phyloP scores from a whole-genome alignment of 1,284 basidiomycete species.

The Ustilago tritici region DNA sequence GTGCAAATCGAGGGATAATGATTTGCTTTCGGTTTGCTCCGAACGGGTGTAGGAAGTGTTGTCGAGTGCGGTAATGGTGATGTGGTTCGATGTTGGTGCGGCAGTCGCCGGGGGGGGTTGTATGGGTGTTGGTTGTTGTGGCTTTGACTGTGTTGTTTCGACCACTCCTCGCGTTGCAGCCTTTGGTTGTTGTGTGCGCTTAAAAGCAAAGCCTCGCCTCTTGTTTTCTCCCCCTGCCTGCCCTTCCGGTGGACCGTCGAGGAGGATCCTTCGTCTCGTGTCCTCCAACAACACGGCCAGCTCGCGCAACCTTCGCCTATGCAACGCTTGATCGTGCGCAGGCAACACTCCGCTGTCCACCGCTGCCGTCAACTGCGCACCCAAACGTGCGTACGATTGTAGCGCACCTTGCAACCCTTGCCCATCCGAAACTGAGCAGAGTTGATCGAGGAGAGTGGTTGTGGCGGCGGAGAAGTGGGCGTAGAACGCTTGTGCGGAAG shows the following conservation, averaged over 20 bases:
- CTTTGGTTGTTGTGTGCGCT: conserved; percentile 18
- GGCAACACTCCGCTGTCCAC: conserved; percentile 41
- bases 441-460: conserved; percentile 7
- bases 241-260: neutral
- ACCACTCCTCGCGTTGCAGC: neutral
- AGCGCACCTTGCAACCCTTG: conserved; percentile 20
- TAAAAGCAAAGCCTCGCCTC: conserved; percentile 31
- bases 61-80: conserved; percentile 14
- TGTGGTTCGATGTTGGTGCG: conserved; percentile 5
- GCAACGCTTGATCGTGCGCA: conserved; percentile 34
- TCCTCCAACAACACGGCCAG: conserved; percentile 11
- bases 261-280: conserved; percentile 9
- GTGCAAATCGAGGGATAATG: conserved; percentile 20
- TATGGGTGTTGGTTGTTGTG: neutral
- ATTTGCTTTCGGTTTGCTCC: neutral
- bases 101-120: neutral
- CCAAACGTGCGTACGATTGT: conserved; percentile 19
- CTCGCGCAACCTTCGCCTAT: conserved; percentile 30
- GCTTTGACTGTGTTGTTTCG: neutral
- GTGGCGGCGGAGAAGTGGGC: conserved; percentile 20
- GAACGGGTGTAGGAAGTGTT: conserved; percentile 5
- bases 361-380: conserved; percentile 29
- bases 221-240: conserved; percentile 2
- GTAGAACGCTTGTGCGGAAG: conserved; percentile 38
- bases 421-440: conserved; percentile 1